Percentiles rank a stretch among this genome's conserved stretches.
Evolutionary conservation across 208 protist species (phyloP).

Genomic region (Tritrichomonas musculus): DNA sequence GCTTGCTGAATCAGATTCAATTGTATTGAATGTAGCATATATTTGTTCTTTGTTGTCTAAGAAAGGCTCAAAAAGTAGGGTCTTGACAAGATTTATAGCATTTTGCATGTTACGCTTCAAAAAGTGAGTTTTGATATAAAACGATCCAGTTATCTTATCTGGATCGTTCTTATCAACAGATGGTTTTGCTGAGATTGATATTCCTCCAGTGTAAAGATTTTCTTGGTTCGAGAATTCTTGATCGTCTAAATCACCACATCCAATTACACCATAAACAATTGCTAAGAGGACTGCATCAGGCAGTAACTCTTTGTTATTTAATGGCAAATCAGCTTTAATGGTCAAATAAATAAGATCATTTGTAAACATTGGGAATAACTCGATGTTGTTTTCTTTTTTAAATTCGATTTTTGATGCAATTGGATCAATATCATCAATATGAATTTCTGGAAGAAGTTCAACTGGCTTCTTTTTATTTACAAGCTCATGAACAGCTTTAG

Average conservation of each 20-base stretch:
- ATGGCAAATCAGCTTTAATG: neutral
- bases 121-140: neutral
- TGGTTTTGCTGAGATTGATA: neutral
- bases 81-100: neutral
- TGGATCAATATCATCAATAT: neutral
- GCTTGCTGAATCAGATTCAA: neutral
- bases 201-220: neutral
- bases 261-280: neutral
- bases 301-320: neutral
- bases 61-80: neutral
- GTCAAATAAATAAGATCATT: neutral
- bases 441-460: neutral
- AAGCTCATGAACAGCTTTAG: neutral
- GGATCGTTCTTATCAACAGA: neutral
- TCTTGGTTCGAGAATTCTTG: neutral
- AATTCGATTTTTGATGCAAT: neutral
- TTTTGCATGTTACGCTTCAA: neutral
- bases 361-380: neutral
- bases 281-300: neutral
- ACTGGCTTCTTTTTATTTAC: neutral
- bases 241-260: neutral
- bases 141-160: neutral
- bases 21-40: neutral
- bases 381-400: neutral
- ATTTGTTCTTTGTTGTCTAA: conserved; percentile 22